Base-by-base conservation (phyloP, 441 rosid species). In the Erodium chrysanthum region DNA sequence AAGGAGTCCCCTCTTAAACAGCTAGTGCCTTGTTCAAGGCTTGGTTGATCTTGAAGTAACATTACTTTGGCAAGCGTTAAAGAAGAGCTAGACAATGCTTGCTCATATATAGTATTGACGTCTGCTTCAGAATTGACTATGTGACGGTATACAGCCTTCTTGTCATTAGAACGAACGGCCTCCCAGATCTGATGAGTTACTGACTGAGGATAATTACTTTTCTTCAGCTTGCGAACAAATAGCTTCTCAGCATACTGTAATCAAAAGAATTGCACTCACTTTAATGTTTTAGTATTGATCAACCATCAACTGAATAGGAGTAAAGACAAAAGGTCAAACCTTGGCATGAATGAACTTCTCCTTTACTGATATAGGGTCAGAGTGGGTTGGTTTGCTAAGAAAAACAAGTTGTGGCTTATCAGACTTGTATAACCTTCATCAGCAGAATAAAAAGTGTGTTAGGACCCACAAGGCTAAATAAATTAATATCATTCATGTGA, bases 331-430 rank as follows among this genome's bases (percentile, higher is more conserved):
- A 60, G 68, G 15, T 21, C 48, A 71, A 78, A 95, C 99, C 96
- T 95, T 95, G 21, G 96, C 94, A 60, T 90, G 96, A 69, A 91
- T 94, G 76, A 87, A 94, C 81, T 87, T 75, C 81, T 94, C 99
- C 85, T 91, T 89, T 20, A 87, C 84, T 56, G 95, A 76, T 66
- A 90, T 85, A 22, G 88, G 81, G 81, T 95, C 99, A 75, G 77
- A 72, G 33, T 61, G 78, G 73, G 63, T 70, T 33, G 99, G 99
- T 78, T 91, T 95, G 82, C 83, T 83, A 58, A 80, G 82, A 52
- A 77, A 74, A 71, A 84, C 73, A 71, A 73, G 77, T 73, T 85
- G 84, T 60, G 73, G 83, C 74, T 77, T 84, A 56, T 84, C 84
- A 66, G 80, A 67, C 70, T 73, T 85, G 33, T 83, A 75, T 72